Conservation (phyloP, 2,329 filamentous ascomycete species). For the Plenodomus biglobosus region DNA sequence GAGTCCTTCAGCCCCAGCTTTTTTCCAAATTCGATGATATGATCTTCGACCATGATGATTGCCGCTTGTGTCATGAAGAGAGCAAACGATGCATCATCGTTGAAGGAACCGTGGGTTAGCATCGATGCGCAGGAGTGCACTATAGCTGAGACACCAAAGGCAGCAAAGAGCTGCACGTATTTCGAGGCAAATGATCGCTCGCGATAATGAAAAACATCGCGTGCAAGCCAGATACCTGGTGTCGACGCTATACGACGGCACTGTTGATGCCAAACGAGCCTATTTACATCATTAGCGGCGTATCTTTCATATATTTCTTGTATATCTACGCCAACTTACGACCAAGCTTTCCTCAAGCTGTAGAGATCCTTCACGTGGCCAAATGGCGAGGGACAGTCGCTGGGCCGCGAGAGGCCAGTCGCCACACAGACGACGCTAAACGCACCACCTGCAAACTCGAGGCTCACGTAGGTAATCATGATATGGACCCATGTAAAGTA, state of each 20-base stretch:
- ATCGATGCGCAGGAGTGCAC: slow-evolving; percentile 24
- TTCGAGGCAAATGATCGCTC: slow-evolving; percentile 34
- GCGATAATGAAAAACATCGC: slow-evolving; percentile 19
- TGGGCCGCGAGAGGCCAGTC: slow-evolving; percentile 18
- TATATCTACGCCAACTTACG: slow-evolving; percentile 11
- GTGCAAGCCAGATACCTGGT: slow-evolving; percentile 17
- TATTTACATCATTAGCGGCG: not conserved
- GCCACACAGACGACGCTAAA: slow-evolving; percentile 20
- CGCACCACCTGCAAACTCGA: slow-evolving; percentile 18
- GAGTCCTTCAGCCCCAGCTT: slow-evolving; percentile 18
- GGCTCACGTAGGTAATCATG: slow-evolving; percentile 15
- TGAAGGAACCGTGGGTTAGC: slow-evolving; percentile 11
- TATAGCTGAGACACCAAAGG: slow-evolving; percentile 21
- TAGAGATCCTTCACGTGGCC: slow-evolving; percentile 17
- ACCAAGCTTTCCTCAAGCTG: slow-evolving; percentile 28
- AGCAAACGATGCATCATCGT: slow-evolving; percentile 18
- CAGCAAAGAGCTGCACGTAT: slow-evolving; percentile 33
- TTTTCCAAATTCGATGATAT: slow-evolving; percentile 28
- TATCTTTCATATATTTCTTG: not conserved
- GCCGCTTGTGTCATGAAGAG: slow-evolving; percentile 29
- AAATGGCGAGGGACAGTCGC: slow-evolving; percentile 32
- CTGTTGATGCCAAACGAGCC: slow-evolving; percentile 31
- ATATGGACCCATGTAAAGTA: slow-evolving; percentile 24
- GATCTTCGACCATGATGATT: slow-evolving; percentile 34
- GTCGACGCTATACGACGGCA: slow-evolving; percentile 22